phyloP scores from a whole-genome alignment of 768 basidiomycete genomes.

The Suillus brevipes region DNA sequence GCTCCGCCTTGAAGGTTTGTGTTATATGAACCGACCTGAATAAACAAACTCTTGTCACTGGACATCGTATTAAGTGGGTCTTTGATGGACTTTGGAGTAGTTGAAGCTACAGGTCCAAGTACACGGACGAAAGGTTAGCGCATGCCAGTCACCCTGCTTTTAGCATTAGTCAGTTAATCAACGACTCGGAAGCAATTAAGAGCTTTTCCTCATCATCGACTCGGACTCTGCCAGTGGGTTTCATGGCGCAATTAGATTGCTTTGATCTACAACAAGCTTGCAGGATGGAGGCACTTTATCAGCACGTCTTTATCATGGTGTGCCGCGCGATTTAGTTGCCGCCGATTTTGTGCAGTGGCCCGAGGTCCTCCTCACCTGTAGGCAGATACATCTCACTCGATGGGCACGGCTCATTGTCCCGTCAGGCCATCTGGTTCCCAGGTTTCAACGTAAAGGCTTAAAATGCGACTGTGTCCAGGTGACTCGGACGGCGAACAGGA shows the following conservation, averaged over 20 bases:
- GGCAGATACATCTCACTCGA: background rate
- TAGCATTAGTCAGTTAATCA: too few species aligned
- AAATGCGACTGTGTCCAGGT: background rate
- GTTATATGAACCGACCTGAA: slow-evolving; percentile 89
- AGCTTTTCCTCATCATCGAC: too few species aligned
- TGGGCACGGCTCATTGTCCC: background rate
- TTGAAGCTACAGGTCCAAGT: background rate
- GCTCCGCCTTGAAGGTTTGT: slow-evolving; percentile 81
- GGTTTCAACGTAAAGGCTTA: background rate
- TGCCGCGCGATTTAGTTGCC: background rate
- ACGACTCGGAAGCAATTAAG: too few species aligned
- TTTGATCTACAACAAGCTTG: background rate
- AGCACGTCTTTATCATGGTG: background rate
- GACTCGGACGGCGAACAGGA: background rate
- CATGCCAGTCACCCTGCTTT: background rate
- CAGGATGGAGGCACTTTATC: background rate
- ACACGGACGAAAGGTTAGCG: background rate
- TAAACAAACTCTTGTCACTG: slow-evolving; percentile 43
- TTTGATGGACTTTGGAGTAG: slow-evolving; percentile 12
- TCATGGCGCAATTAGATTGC: background rate
- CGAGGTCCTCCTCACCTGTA: background rate
- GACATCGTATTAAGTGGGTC: slow-evolving; percentile 7
- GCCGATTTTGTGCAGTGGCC: background rate
- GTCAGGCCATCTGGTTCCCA: background rate
- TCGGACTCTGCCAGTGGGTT: too few species aligned